Evolutionary conservation across 1,284 basidiomycete species (phyloP).

Genomic region (Paramarasmius palmivorus): DNA sequence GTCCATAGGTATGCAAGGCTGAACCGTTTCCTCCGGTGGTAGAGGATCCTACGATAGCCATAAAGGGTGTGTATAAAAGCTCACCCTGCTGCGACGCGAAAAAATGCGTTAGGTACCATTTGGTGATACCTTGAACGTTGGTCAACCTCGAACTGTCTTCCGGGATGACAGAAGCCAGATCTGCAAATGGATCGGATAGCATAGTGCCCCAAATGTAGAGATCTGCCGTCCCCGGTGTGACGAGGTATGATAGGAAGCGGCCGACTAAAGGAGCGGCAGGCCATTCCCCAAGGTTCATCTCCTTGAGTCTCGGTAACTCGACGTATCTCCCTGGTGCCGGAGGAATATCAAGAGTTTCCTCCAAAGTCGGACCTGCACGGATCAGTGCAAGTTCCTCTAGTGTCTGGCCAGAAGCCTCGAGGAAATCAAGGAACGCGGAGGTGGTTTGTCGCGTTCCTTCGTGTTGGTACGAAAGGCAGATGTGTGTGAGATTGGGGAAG

Average conservation of each 20-base stretch:
- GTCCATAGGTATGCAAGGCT: conserved; percentile 13
- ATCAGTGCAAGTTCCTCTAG: conserved; percentile 17
- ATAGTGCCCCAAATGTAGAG: conserved; percentile 18
- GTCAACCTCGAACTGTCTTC: conserved; percentile 5
- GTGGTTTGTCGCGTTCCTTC: conserved; percentile 12
- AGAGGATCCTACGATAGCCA: conserved; percentile 1
- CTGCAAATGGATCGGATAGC: conserved; percentile 3
- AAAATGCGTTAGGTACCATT: conserved; percentile 11
- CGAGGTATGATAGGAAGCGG: conserved; percentile 14
- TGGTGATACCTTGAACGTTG: conserved; percentile 10
- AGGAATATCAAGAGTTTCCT: conserved; percentile 4
- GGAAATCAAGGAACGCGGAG: conserved; percentile 19
- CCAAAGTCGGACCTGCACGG: conserved; percentile 15
- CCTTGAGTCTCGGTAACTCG: conserved; percentile 9
- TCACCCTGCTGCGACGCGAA: conserved; percentile 4
- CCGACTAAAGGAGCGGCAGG: conserved; percentile 10
- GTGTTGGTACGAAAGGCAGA: conserved; percentile 17
- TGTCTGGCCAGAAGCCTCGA: conserved; percentile 12
- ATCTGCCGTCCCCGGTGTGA: conserved; percentile 5
- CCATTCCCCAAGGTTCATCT: conserved; percentile 16
- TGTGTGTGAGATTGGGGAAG: conserved; percentile 17
- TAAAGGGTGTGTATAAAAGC: conserved; percentile 12
- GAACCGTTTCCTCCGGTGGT: not conserved
- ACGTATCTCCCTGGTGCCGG: conserved; percentile 4
- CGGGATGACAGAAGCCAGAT: conserved; percentile 11